Base-by-base conservation (phyloP, 2,329 filamentous ascomycete genomes). In the Aspergillus ustus region DNA sequence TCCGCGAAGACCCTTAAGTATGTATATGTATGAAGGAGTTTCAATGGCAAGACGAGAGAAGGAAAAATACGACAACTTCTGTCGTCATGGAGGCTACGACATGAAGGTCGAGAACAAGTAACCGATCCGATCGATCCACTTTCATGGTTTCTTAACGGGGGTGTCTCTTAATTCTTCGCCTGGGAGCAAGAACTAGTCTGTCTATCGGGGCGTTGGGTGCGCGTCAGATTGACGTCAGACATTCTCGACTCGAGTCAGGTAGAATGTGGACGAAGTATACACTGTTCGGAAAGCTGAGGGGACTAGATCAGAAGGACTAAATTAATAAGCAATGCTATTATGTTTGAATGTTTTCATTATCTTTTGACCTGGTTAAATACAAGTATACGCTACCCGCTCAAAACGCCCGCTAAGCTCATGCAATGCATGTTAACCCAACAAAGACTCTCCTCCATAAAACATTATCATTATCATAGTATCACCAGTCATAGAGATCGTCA, bases 401-500 rank as follows among this genome's bases (percentile, higher is more conserved):
- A 40, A 40, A 40, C 9, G 11, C 34, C 11, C 34, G 34, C 34
- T 40, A 40, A 15, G 15, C 34, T 17, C 34, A 11, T 15, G 13
- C 11, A 15, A 40, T 40, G 11, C 34, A 40, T 13, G 34, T 4
- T 5, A 40, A 40, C 31, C 34, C 13, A 40, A 40, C 13, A 40
- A 2, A 13, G 20, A 20, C 44, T 20, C 9, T 20, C 9, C 22
- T 45, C 15, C 40, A 31, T 54, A 31, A 25, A 54, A 29, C 13
- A 37, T 55, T 29, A 46, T 46, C 17, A 48, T 40, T 22, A 59
- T 59, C 22, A 52, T 52, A 11, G 15, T 34, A 43, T 22, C 37
- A 29, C 63, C 69, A 77, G 55, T 71, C 71, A 60, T 75, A 77
- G 22, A 78, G 67, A 43, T 77, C 74, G 9, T 77, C 75, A 11